Evolutionary conservation across 441 rosid species (phyloP), one percentile per base, ranked within the genome.

Genomic region (Gossypium aridum): DNA sequence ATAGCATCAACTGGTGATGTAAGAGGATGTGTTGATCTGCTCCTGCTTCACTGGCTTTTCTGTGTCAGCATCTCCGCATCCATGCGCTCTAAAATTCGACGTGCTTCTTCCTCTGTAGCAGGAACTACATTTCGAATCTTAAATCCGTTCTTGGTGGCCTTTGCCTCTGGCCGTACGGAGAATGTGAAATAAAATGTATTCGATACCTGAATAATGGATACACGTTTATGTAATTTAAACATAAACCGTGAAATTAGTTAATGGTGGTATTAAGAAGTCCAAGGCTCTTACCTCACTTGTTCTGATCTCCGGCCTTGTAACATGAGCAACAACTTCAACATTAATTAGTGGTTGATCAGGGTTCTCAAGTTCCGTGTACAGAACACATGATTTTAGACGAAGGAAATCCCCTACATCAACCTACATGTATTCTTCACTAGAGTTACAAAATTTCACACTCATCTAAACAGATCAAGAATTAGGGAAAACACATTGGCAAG

Each of bases 261-360:
- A 66, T 19, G 4, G 19, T 20, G 71, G 53, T 17, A 64, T 64
- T 9, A 22, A 47, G 37, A 26, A 51, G 9, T 25, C 23, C 64
- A n/a, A 68, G 55, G 56, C 65, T 82, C 20, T 80, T 75, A 93
- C 99, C 92, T 95, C 95, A 55, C 94, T 89, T 23, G 86, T 80
- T 64, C 95, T 89, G 69, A 87, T 83, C 85, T 95, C 98, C 19
- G 97, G 98, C 80, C 91, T 87, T 22, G 95, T 89, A 57, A 95
- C 99, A 79, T 95, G 97, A 60, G 99, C 99, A 53, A 91, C 89
- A 72, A 91, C 99, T 90, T 93, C 99, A 1, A 93, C 85, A 67
- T 91, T 91, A 60, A 95, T 91, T 55, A 91, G 77, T 16, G 96
- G 99, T 76, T 86, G 84, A 26, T 86, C 90, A 2, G 91, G 86